Conservation (phyloP, 1,139 yeast species). For the Candida gigantensis region DNA sequence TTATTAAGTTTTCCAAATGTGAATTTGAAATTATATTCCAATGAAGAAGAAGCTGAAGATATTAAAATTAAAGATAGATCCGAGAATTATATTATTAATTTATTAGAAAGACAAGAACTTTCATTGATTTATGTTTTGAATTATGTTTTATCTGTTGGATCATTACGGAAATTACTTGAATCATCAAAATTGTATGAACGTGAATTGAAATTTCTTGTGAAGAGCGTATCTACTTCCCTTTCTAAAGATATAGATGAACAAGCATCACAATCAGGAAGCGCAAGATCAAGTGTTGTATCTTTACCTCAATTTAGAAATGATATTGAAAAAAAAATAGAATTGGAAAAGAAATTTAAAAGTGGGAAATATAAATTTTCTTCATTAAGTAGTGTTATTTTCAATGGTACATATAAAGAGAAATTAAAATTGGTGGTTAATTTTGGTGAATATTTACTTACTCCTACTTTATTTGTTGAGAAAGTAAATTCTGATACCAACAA, state of each 20-base stretch:
- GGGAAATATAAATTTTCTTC: constrained; percentile 18
- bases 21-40: constrained; percentile 11
- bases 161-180: constrained; percentile 23
- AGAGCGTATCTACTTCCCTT: constrained; percentile 23
- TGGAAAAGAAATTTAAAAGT: constrained; percentile 13
- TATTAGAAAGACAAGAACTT: constrained; percentile 35
- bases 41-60: constrained; percentile 9
- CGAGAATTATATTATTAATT: constrained; percentile 12
- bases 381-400: constrained; percentile 26
- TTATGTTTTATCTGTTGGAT: constrained; percentile 23
- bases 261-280: constrained; percentile 27
- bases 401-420: constrained; percentile 40
- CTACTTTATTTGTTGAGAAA: constrained; percentile 9
- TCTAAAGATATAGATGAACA: constrained; percentile 29
- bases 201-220: constrained; percentile 25
- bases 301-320: constrained; percentile 16
- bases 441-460: constrained; percentile 18
- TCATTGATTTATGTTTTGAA: constrained; percentile 34
- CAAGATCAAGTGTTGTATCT: constrained; percentile 24
- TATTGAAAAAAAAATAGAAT: constrained; percentile 8
- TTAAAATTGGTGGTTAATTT: constrained; percentile 25
- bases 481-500: background rate
- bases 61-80: background rate
- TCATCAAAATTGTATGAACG: constrained; percentile 19
- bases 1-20: constrained; percentile 30